Evolutionary conservation across 306 rosid genomes (phyloP).

Genomic region (Fragaria vesca): DNA sequence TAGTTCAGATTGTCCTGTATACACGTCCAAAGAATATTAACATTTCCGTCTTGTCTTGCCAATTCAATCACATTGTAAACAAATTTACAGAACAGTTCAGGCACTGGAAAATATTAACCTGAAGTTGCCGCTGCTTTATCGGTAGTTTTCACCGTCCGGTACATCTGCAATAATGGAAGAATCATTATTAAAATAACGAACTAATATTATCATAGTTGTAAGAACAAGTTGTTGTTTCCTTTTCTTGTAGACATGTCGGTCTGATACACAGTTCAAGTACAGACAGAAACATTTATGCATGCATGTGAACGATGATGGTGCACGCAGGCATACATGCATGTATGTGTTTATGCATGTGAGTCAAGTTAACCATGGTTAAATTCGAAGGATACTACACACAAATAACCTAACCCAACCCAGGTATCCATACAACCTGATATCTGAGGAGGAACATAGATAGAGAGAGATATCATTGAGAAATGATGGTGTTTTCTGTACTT

Average conservation of each 20-base stretch:
- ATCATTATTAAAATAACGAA: neutral
- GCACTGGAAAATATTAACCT: constrained; percentile 39
- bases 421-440: neutral
- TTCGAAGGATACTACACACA: neutral
- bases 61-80: neutral
- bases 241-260: constrained; percentile 30
- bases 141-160: constrained; percentile 93
- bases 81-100: neutral
- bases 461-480: constrained; percentile 68
- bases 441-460: neutral
- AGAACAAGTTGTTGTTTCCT: constrained; percentile 1
- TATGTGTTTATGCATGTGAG: constrained; percentile 27
- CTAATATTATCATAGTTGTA: neutral
- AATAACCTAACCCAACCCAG: neutral
- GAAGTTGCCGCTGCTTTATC: constrained; percentile 88
- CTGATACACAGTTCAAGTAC: constrained; percentile 35
- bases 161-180: constrained; percentile 55
- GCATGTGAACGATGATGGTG: constrained; percentile 10
- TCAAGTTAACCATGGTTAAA: constrained; percentile 1
- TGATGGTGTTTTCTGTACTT: constrained; percentile 81
- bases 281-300: constrained; percentile 47
- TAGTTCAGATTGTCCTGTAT: constrained; percentile 65
- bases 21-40: neutral
- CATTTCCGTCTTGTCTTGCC: neutral
- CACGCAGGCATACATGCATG: constrained; percentile 5